Percentiles rank a stretch among this genome's conserved stretches.
These are phyloP conservation scores for Albizia julibrissin DNA, from an alignment of 306 rosid genomes.

Conservation along the genomic window DNA sequence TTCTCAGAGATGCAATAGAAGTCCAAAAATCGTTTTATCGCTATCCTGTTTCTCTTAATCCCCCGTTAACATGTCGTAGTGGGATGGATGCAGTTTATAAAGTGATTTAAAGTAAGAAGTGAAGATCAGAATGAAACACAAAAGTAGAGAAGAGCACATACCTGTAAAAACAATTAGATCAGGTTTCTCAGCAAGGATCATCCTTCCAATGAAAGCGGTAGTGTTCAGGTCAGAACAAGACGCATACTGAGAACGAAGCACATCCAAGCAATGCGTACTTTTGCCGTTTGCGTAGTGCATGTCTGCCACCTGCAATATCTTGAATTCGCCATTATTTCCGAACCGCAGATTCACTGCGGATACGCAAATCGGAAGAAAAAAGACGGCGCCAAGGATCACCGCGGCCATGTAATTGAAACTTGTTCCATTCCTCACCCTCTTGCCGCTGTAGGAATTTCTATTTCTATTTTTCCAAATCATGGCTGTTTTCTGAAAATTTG, in stretches of 20 bases:
- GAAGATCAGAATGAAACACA: background rate
- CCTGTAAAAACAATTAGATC: slow-evolving; percentile 91
- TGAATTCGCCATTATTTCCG: slow-evolving; percentile 65
- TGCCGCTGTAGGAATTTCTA: slow-evolving; percentile 22
- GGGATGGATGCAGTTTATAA: background rate
- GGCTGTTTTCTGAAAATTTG: slow-evolving; percentile 6
- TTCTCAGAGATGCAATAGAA: slow-evolving; percentile 16
- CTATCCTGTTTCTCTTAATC: background rate
- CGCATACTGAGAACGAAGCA: slow-evolving; percentile 54
- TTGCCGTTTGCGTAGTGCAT: slow-evolving; percentile 89
- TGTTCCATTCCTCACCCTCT: slow-evolving; percentile 8
- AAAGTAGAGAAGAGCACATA: slow-evolving; percentile 4
- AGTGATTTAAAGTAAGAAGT: slow-evolving; percentile 11
- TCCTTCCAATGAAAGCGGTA: slow-evolving; percentile 60
- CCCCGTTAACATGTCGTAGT: background rate
- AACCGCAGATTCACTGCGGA: slow-evolving; percentile 54
- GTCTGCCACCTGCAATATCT: slow-evolving; percentile 93
- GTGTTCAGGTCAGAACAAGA: slow-evolving; percentile 91
- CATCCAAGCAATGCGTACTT: slow-evolving; percentile 63
- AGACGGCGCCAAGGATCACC: slow-evolving; percentile 1
- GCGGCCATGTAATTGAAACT: slow-evolving; percentile 27
- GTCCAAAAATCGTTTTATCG: slow-evolving; percentile 13
- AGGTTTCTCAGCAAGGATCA: slow-evolving; percentile 95
- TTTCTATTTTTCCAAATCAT: slow-evolving; percentile 28
- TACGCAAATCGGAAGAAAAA: slow-evolving; percentile 37